Percentiles rank a stretch among this genome's conserved stretches.
phyloP scores from a whole-genome alignment of 2,329 filamentous ascomycete genomes.

The Colletotrichum orbiculare region DNA sequence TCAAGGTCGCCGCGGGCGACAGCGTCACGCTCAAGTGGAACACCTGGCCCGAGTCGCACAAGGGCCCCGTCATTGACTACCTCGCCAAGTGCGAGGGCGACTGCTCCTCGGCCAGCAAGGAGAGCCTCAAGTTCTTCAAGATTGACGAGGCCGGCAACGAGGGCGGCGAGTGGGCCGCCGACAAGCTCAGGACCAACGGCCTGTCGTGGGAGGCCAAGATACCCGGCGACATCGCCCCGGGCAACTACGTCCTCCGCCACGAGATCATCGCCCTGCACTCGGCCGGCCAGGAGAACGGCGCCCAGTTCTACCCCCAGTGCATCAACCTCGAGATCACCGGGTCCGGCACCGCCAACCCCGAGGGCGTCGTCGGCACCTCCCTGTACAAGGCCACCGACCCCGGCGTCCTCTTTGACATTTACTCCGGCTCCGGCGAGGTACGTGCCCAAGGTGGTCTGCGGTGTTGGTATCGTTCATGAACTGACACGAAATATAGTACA shows the following conservation, averaged over 20 bases:
- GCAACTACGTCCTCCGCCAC: constrained; percentile 66
- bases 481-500: constrained; percentile 37
- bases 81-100: constrained; percentile 67
- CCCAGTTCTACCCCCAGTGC: constrained; percentile 64
- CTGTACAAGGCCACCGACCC: constrained; percentile 49
- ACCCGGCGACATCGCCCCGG: constrained; percentile 57
- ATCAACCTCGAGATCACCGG: constrained; percentile 60
- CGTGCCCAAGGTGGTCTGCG: too few relatives aligned
- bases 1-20: constrained; percentile 67
- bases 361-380: constrained; percentile 46
- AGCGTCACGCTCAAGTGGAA: constrained; percentile 71
- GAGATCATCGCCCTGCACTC: constrained; percentile 67
- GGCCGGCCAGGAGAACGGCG: constrained; percentile 52
- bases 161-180: constrained; percentile 66
- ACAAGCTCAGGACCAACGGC: constrained; percentile 60
- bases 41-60: constrained; percentile 71
- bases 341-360: constrained; percentile 44
- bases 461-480: too few relatives aligned
- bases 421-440: too few relatives aligned
- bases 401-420: constrained; percentile 50
- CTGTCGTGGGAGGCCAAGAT: constrained; percentile 60
- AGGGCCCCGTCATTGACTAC: constrained; percentile 72
- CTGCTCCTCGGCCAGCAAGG: constrained; percentile 63
- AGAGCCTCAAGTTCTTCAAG: constrained; percentile 68
- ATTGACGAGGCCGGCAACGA: constrained; percentile 64